A percentile compares a stretch with the other conserved stretches of the same genome.
Conservation (phyloP, 371 early-diverging fungal genomes). For the Circinella minor region DNA sequence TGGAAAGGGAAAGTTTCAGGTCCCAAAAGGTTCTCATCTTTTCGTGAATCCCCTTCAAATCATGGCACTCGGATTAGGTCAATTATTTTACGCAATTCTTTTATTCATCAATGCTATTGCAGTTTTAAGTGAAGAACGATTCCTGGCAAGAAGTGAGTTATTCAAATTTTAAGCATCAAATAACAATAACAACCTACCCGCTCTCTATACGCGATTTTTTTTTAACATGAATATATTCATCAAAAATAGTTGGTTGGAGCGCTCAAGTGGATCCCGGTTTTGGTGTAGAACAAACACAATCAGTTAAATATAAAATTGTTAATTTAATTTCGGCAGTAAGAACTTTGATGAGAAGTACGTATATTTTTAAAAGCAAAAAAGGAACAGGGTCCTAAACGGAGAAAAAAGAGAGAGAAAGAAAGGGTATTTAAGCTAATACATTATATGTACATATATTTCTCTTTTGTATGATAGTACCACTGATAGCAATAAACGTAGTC, state of each 20-base stretch:
- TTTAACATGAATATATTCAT: no score
- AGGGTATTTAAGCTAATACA: background rate
- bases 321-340: constrained; percentile 91
- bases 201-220: no score
- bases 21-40: no score
- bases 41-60: constrained; percentile 2
- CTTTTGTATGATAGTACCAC: constrained; percentile 66
- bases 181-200: no score
- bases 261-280: constrained; percentile 70
- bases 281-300: constrained; percentile 64
- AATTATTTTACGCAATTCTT: constrained; percentile 77
- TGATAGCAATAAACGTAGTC: constrained; percentile 80
- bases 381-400: background rate
- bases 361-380: background rate
- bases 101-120: constrained; percentile 92
- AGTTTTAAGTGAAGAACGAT: constrained; percentile 93
- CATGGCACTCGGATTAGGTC: constrained; percentile 72
- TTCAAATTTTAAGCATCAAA: no score
- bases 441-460: background rate
- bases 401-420: background rate
- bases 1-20: no score
- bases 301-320: constrained; percentile 84
- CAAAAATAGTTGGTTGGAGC: constrained; percentile 65
- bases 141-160: constrained; percentile 87
- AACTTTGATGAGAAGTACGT: constrained; percentile 89